A percentile compares a stretch with the other conserved stretches of the same genome.
Evolutionary conservation across 768 basidiomycete genomes (phyloP).

Genomic region (Lactarius hatsudake): DNA sequence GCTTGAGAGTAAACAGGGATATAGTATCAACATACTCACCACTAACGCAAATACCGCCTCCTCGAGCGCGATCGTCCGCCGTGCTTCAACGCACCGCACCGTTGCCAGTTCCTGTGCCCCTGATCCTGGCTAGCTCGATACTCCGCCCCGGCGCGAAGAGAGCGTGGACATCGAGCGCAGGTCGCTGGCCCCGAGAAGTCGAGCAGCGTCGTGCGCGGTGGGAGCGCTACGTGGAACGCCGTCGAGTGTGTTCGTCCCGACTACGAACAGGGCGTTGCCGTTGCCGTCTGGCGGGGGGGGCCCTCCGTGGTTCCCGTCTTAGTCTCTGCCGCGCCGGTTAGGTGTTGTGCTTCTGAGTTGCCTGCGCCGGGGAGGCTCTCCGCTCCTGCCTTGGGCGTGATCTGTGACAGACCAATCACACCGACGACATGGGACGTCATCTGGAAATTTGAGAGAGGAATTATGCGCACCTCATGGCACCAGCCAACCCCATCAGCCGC

Average conservation of each 20-base stretch:
- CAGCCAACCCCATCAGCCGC: constrained; percentile 74
- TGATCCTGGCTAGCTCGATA: constrained; percentile 52
- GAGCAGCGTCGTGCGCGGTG: constrained; percentile 73
- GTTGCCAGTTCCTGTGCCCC: constrained; percentile 6
- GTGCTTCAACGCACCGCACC: too few relatives aligned
- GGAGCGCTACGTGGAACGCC: too few relatives aligned
- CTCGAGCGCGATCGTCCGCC: too few relatives aligned
- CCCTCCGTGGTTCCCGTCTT: constrained; percentile 1
- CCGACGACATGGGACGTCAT: too few relatives aligned
- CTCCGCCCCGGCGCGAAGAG: not conserved
- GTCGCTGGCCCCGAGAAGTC: constrained; percentile 85
- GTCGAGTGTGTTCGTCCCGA: constrained; percentile 48
- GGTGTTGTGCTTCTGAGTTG: not conserved
- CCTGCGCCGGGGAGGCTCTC: constrained; percentile 21
- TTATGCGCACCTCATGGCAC: constrained; percentile 67
- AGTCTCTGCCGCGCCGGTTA: constrained; percentile 11
- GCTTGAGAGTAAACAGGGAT: too few relatives aligned
- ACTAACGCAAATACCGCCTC: too few relatives aligned
- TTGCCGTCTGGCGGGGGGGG: constrained; percentile 11
- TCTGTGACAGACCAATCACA: constrained; percentile 36
- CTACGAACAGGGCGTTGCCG: constrained; percentile 2
- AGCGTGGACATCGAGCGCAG: constrained; percentile 77
- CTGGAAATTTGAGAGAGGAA: too few relatives aligned
- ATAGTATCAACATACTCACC: too few relatives aligned
- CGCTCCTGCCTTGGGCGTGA: constrained; percentile 47